Conservation (phyloP, 75 land plant species). For the Cunninghamia lanceolata region DNA sequence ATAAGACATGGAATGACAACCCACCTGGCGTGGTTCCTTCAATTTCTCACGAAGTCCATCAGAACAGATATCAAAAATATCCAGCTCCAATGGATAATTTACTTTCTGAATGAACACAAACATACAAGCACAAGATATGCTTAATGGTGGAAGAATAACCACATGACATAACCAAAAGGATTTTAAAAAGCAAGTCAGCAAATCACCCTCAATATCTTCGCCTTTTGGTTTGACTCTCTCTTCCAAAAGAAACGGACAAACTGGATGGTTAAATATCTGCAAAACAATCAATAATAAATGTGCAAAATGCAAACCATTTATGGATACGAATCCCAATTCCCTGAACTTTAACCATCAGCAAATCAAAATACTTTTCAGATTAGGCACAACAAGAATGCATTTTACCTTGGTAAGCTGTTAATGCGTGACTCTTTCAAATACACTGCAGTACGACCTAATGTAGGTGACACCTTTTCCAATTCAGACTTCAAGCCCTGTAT, state of each 20-base stretch:
- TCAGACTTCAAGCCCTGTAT: constrained; percentile 87
- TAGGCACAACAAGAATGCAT: neutral
- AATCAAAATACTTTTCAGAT: neutral
- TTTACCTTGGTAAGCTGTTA: constrained; percentile 64
- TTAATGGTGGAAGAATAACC: neutral
- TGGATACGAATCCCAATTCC: neutral
- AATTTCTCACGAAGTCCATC: constrained; percentile 77
- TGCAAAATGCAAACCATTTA: neutral
- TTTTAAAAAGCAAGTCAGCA: neutral
- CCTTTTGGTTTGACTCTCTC: constrained; percentile 94
- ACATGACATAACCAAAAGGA: neutral
- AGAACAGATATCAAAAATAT: constrained; percentile 89
- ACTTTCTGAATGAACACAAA: constrained; percentile 62
- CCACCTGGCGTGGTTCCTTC: constrained; percentile 77
- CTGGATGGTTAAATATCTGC: constrained; percentile 90
- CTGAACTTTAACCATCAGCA: neutral
- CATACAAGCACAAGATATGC: neutral
- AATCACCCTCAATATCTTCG: constrained; percentile 87
- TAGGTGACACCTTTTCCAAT: constrained; percentile 85
- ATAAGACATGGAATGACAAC: neutral
- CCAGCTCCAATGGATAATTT: constrained; percentile 90
- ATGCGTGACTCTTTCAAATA: constrained; percentile 78
- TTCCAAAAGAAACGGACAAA: constrained; percentile 99
- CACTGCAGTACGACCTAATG: constrained; percentile 76
- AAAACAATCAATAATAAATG: constrained; percentile 2